Evolutionary conservation across 1,139 yeast genomes (phyloP).

Genomic region (Nakaseomyces nivariensis): DNA sequence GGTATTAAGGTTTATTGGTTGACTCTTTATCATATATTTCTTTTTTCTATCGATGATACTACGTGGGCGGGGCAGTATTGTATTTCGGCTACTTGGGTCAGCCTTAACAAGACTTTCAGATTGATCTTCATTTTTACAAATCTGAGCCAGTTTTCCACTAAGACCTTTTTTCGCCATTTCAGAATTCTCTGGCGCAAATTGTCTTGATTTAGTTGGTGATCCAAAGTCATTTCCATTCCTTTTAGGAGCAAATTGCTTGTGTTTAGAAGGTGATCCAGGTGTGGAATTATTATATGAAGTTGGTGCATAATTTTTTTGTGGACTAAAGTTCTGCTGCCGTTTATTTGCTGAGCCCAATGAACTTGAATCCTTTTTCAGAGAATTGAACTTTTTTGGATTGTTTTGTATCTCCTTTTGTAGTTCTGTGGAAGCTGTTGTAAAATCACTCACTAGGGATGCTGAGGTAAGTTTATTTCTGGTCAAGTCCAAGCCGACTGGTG

Average conservation of each 20-base stretch:
- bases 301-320: slow-evolving; percentile 4
- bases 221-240: too few relatives aligned
- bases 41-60: background rate
- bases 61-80: background rate
- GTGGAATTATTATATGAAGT: background rate
- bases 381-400: background rate
- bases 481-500: slow-evolving; percentile 1
- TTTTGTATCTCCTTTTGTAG: slow-evolving; percentile 1
- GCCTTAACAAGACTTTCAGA: background rate
- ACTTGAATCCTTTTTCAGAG: background rate
- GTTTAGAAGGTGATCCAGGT: slow-evolving; percentile 6
- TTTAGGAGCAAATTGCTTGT: background rate
- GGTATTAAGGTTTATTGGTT: background rate
- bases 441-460: slow-evolving; percentile 6
- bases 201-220: background rate
- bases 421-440: slow-evolving; percentile 26
- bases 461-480: background rate
- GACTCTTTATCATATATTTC: background rate
- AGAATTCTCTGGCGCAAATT: background rate
- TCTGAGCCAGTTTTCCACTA: background rate
- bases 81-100: background rate
- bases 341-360: background rate
- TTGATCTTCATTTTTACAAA: background rate
- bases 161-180: background rate
- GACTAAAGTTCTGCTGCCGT: background rate